phyloP scores from a whole-genome alignment of 768 basidiomycete genomes.

The Clitopilus hobsonii region DNA sequence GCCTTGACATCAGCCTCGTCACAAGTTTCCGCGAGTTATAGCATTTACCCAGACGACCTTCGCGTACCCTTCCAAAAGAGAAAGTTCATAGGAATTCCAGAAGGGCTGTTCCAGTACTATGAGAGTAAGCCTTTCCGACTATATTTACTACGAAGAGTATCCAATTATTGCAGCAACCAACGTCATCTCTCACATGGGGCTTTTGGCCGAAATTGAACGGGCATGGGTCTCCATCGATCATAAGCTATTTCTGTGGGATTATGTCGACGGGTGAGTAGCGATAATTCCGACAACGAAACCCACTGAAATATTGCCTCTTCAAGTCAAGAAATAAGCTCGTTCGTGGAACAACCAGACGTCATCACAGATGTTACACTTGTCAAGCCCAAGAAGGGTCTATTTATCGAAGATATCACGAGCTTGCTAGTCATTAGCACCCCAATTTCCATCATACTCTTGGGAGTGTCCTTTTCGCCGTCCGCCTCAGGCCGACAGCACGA shows the following conservation, averaged over 20 bases:
- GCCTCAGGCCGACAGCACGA: conserved; percentile 43
- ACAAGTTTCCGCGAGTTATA: conserved; percentile 74
- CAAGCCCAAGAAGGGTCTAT: conserved; percentile 78
- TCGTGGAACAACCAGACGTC: conserved; percentile 84
- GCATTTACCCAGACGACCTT: conserved; percentile 70
- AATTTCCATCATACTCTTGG: conserved; percentile 77
- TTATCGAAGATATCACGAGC: conserved; percentile 88
- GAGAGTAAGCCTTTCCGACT: conserved; percentile 47
- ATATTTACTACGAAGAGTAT: not conserved
- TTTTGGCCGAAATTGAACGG: conserved; percentile 89
- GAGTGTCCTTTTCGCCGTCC: conserved; percentile 55
- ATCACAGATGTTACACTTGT: conserved; percentile 89
- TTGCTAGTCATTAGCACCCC: conserved; percentile 90
- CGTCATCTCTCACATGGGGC: conserved; percentile 79
- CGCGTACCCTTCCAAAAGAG: conserved; percentile 79
- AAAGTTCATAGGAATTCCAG: conserved; percentile 72
- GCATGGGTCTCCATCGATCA: conserved; percentile 96
- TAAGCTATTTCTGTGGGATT: conserved; percentile 95
- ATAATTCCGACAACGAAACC: not conserved
- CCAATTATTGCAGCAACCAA: conserved; percentile 44
- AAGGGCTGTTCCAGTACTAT: conserved; percentile 73
- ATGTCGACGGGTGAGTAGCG: conserved; percentile 75
- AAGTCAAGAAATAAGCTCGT: conserved; percentile 90
- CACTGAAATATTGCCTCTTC: conserved; percentile 4
- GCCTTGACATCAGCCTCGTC: conserved; percentile 42